Evolutionary conservation across 1,284 basidiomycete genomes (phyloP).

Genomic region (Lignosus rhinocerotis): DNA sequence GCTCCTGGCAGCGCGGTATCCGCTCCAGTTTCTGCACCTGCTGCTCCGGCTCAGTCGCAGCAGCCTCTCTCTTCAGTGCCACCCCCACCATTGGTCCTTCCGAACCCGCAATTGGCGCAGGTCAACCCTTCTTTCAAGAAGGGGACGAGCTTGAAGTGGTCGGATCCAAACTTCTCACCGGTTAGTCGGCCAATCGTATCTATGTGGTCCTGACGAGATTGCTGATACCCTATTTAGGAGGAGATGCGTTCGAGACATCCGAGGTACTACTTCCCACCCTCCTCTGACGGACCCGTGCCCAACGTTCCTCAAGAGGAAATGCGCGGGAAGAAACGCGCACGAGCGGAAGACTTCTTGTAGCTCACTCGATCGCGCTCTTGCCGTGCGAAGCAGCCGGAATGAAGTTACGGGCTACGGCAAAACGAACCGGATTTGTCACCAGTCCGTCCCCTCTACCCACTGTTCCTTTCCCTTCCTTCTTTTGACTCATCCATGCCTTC

Average conservation of each 20-base stretch:
- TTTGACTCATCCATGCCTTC: conserved; percentile 22
- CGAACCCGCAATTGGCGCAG: conserved; percentile 59
- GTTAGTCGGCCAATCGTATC: conserved; percentile 41
- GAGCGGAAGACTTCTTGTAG: conserved; percentile 77
- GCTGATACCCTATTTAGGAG: conserved; percentile 47
- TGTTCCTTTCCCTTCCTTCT: conserved; percentile 9
- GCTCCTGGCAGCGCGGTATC: conserved; percentile 4
- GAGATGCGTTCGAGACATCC: conserved; percentile 77
- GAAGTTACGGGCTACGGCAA: conserved; percentile 7
- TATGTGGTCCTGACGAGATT: not conserved
- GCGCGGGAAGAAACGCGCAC: conserved; percentile 74
- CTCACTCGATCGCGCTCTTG: not conserved
- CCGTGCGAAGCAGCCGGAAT: not conserved
- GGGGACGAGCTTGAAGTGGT: conserved; percentile 71
- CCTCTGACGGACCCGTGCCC: conserved; percentile 29
- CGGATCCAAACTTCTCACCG: conserved; percentile 75
- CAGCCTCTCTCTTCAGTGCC: conserved; percentile 17
- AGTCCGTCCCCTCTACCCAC: conserved; percentile 38
- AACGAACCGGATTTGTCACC: conserved; percentile 28
- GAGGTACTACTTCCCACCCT: conserved; percentile 65
- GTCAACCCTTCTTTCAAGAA: conserved; percentile 77
- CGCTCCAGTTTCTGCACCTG: conserved; percentile 9
- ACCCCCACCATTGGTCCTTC: conserved; percentile 45
- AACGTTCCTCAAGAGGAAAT: conserved; percentile 49
- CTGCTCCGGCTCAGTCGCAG: conserved; percentile 2